A percentile compares a stretch with the other conserved stretches of the same genome.
Evolutionary conservation across 331 rosid genomes (phyloP).

Genomic region (Pyracantha coccinea): DNA sequence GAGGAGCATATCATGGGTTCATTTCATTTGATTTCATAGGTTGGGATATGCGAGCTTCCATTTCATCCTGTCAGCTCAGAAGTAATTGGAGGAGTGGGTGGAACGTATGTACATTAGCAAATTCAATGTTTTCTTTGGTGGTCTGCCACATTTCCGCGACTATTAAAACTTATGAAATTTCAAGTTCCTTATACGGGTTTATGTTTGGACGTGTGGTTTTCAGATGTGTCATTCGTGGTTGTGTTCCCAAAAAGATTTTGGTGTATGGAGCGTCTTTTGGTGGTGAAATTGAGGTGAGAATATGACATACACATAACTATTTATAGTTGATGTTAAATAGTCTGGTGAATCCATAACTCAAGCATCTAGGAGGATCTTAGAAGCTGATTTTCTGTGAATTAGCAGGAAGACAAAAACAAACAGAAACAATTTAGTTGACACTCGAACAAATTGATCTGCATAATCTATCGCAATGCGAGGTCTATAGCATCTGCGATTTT

Average conservation of each 20-base stretch:
- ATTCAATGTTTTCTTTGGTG: conserved; percentile 6
- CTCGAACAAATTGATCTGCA: background rate
- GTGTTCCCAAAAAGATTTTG: conserved; percentile 98
- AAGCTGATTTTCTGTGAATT: background rate
- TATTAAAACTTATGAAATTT: background rate
- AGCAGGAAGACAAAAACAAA: background rate
- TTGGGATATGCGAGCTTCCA: conserved; percentile 94
- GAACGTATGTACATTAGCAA: conserved; percentile 62
- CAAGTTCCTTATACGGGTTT: conserved; percentile 4
- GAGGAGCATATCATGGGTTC: background rate
- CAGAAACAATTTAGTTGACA: background rate
- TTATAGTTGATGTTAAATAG: background rate
- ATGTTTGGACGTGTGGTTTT: conserved; percentile 14
- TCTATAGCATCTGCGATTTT: background rate
- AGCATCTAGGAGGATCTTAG: background rate
- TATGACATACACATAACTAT: background rate
- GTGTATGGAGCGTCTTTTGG: conserved; percentile 88
- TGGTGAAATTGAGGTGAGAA: conserved; percentile 76
- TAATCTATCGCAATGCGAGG: background rate
- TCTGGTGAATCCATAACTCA: background rate
- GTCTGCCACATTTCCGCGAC: background rate
- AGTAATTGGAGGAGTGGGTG: conserved; percentile 88
- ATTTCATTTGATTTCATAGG: conserved; percentile 26
- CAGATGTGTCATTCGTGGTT: conserved; percentile 97
- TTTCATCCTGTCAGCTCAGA: conserved; percentile 86